Base-by-base conservation (phyloP, 176 grass and related monocot species). In the Rhynchospora breviuscula region DNA sequence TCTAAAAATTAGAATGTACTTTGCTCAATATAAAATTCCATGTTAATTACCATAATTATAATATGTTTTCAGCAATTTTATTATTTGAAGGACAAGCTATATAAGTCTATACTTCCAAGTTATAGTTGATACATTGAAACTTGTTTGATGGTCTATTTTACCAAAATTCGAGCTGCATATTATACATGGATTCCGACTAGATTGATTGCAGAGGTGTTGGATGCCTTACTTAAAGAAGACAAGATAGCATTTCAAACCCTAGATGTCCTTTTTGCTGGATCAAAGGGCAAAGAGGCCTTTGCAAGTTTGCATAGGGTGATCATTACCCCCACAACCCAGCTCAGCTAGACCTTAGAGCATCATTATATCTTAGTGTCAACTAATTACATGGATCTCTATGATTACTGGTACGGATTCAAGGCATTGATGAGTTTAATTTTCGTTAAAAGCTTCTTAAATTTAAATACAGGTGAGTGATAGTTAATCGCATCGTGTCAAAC, bases 201-300 rank as follows among this genome's bases (percentile, higher is more conserved):
- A 44, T n/a, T 61, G 31, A 58, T 81, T 63, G 78, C 67, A 78
- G 78, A 46, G 13, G 57, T 19, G 33, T 81, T 45, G 58, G 46
- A 67, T 61, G 78, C 26, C 78, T 80, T 80, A 21, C 33, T 61
- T 46, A 40, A 80, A 76, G 72, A 86, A 80, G 63, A 87, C 85
- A 87, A 71, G 85, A 81, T 72, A 86, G 85, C 61, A 86, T 86
- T 40, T 86, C 77, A 86, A 86, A 72, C 78, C 64, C 64, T 71
- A 86, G 78, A 40, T 62, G 77, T 43, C 11, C 18, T 31, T 62
- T 86, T 87, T 87, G 79, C 67, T 47, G 52, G 63, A 62, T 87
- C 52, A 54, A 76, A 53, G 72, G 49, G 72, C 13, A 52, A 60
- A 85, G 23, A 44, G 60, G 22, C 59, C 40, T 49, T 76, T 26